Base-by-base conservation (phyloP, 2,329 filamentous ascomycete genomes). In the Raffaelea albimanens region DNA sequence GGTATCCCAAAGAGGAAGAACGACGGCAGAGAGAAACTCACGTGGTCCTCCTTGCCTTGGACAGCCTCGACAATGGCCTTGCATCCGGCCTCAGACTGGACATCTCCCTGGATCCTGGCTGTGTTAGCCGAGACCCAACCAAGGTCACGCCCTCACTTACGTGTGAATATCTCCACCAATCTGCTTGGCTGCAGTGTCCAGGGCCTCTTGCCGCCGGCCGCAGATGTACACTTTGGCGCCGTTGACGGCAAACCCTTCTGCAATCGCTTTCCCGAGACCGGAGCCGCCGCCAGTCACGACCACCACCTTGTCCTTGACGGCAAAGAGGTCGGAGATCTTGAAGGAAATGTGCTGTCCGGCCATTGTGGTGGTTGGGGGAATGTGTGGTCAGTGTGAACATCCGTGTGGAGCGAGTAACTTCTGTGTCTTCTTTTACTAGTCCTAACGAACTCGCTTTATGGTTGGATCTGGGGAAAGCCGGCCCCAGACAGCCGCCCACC, bases 221-320 rank as follows among this genome's bases (percentile, higher is more conserved):
- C 64, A 62, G 40, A 72, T 66, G 54, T 71, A 72, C 21, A 73
- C 70, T 23, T 62, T 65, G 19, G 65, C 67, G n/a, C 70, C 69
- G 48, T 70, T 70, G 19, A 64, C 60, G 3, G 63, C 64, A 41
- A 71, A 61, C 9, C 65, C 64, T 47, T 66, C 62, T 4, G 68
- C 64, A 20, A 68, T 69, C 51, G 70, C 66, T 25, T 71, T 61
- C 11, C 69, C 70, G 21, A 72, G 62, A 8, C 70, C 70, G 3
- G 64, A 67, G 13, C 69, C 68, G 29, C 68, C 69, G 23, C 67
- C 68, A 13, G 68, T 71, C 16, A 72, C 62, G 36, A 72, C 61
- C 36, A 67, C 63, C 21, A 64, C 57, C 56, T 62, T 64, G 47
- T 58, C 59, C 53, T 61, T 63, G 52, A 66, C 59, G 47, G 63